Evolutionary conservation across 108 stramenopile genomes (phyloP).

Genomic region (Fragilariopsis cylindrus): DNA sequence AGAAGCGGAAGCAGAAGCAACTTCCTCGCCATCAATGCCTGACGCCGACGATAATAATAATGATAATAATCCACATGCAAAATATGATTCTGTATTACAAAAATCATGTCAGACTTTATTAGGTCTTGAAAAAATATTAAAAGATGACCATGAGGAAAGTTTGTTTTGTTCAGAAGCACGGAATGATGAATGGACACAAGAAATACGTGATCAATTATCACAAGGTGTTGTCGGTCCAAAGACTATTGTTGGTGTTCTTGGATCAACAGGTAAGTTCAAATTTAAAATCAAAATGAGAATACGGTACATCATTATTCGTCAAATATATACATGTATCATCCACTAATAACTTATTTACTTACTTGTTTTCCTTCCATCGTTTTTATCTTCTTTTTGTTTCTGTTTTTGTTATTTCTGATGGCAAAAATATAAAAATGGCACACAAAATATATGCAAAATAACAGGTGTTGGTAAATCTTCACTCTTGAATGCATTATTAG

Average conservation of each 20-base stretch:
- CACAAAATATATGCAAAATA: too few species aligned
- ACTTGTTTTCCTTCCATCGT: too few species aligned
- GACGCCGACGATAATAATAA: too few species aligned
- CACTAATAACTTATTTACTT: too few species aligned
- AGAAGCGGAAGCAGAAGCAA: too few species aligned
- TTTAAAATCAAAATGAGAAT: too few species aligned
- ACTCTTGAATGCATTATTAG: slow-evolving; percentile 47
- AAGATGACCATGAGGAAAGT: neutral
- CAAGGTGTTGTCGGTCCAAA: neutral
- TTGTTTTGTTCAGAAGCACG: slow-evolving; percentile 1
- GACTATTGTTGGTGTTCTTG: neutral
- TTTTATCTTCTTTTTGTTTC: too few species aligned
- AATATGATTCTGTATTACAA: neutral
- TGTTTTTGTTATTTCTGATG: too few species aligned
- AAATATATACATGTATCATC: too few species aligned
- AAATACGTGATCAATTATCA: neutral
- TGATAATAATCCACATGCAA: neutral
- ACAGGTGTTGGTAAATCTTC: slow-evolving; percentile 26
- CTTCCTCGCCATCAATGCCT: too few species aligned
- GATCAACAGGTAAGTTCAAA: neutral
- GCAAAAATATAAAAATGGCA: too few species aligned
- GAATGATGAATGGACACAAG: neutral
- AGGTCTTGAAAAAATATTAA: neutral
- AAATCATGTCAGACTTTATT: neutral
- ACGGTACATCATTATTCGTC: too few species aligned